Conservation (phyloP, 1,284 basidiomycete genomes). For the Phellopilus nigrolimitatus region DNA sequence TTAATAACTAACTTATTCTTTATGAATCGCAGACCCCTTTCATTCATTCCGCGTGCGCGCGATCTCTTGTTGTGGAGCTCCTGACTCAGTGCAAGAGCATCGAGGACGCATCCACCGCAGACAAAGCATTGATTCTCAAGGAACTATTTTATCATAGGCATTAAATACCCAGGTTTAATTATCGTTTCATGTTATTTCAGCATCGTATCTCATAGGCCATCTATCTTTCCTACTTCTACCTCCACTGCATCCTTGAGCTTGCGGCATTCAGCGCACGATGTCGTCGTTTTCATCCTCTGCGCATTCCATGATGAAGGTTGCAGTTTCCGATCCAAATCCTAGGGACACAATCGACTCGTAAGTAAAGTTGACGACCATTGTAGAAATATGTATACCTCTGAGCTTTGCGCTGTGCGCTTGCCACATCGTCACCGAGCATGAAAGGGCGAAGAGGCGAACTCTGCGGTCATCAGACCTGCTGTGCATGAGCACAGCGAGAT, state of each 20-base stretch:
- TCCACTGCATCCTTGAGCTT: conserved; percentile 65
- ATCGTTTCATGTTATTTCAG: conserved; percentile 19
- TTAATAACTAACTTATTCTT: neutral
- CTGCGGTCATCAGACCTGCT: conserved; percentile 76
- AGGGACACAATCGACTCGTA: conserved; percentile 3
- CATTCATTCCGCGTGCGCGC: conserved; percentile 62
- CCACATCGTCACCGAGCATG: conserved; percentile 75
- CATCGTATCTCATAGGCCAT: conserved; percentile 22
- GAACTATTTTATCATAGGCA: conserved; percentile 30
- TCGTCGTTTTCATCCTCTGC: conserved; percentile 79
- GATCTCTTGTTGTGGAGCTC: conserved; percentile 57
- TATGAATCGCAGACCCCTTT: conserved; percentile 45
- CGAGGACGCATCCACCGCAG: conserved; percentile 46
- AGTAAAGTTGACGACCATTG: neutral
- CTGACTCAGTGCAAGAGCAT: conserved; percentile 63
- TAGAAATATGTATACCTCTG: conserved; percentile 47
- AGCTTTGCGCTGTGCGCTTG: conserved; percentile 67
- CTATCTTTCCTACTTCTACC: conserved; percentile 61
- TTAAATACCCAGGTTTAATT: conserved; percentile 21
- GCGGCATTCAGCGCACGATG: conserved; percentile 63
- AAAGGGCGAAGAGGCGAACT: conserved; percentile 66
- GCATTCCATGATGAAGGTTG: conserved; percentile 79
- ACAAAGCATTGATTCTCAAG: conserved; percentile 34
- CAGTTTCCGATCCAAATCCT: conserved; percentile 73
- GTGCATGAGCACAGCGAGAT: conserved; percentile 81